These are phyloP conservation scores for Hysterangium stoloniferum DNA, from an alignment of 768 basidiomycete genomes.

Conservation along the genomic window DNA sequence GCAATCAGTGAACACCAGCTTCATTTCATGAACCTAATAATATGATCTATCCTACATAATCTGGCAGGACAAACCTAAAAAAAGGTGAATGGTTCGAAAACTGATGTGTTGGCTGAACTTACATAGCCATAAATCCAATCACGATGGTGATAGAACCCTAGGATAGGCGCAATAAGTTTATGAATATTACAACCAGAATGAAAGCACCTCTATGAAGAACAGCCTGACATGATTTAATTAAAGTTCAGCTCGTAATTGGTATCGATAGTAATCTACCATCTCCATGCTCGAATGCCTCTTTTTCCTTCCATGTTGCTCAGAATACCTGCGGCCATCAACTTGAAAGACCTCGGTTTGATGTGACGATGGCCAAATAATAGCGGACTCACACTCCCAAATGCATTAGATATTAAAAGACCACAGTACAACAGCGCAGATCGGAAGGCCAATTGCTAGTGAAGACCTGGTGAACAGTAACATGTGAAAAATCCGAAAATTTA, in stretches of 20 bases:
- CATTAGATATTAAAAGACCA: slow-evolving; percentile 56
- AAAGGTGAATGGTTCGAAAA: neutral
- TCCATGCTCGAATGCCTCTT: slow-evolving; percentile 60
- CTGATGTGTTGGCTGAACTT: slow-evolving; percentile 15
- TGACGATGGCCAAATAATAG: neutral
- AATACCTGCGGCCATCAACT: slow-evolving; percentile 73
- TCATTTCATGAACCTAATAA: neutral
- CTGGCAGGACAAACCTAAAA: slow-evolving; percentile 2
- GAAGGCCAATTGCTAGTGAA: slow-evolving; percentile 57
- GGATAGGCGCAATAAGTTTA: neutral
- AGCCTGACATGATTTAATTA: slow-evolving; percentile 33
- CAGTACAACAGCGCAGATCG: slow-evolving; percentile 53
- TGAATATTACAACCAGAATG: neutral
- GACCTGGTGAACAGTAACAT: slow-evolving; percentile 55
- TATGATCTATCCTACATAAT: neutral
- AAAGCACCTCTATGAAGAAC: slow-evolving; percentile 57
- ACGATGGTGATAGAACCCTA: slow-evolving; percentile 59
- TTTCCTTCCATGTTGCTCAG: slow-evolving; percentile 61
- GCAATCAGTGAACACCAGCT: neutral
- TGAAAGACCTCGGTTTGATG: neutral
- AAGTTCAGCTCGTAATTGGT: neutral
- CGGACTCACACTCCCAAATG: slow-evolving; percentile 51
- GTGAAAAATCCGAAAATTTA: slow-evolving; percentile 16
- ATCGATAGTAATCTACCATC: slow-evolving; percentile 40
- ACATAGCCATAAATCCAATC: slow-evolving; percentile 50